A percentile compares a stretch with the other conserved stretches of the same genome.
Conservation (phyloP, 2,329 filamentous ascomycete genomes). For the Macrophomina tecta region DNA sequence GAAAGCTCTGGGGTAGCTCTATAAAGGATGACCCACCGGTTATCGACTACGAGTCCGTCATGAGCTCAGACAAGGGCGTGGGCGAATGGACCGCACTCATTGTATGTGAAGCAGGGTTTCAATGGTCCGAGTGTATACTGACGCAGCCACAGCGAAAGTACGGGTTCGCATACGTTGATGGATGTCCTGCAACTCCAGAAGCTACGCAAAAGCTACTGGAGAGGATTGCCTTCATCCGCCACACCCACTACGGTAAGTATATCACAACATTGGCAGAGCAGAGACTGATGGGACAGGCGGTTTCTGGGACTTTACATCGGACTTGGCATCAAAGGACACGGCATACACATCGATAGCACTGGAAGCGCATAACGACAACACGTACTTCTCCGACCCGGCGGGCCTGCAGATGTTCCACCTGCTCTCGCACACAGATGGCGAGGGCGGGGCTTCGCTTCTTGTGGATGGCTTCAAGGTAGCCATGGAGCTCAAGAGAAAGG, state of each 20-base stretch:
- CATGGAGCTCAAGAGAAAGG: slow-evolving; percentile 59
- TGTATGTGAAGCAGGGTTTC: slow-evolving; percentile 48
- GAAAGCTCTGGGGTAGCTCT: slow-evolving; percentile 45
- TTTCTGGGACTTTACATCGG: slow-evolving; percentile 87
- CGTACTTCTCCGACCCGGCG: slow-evolving; percentile 92
- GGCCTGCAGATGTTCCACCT: slow-evolving; percentile 93
- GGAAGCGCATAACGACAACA: slow-evolving; percentile 88
- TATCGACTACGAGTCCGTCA: slow-evolving; percentile 66
- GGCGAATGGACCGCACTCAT: slow-evolving; percentile 69
- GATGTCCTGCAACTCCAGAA: slow-evolving; percentile 71
- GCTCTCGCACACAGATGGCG: slow-evolving; percentile 74
- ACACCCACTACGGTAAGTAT: slow-evolving; percentile 83
- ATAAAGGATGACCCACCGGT: slow-evolving; percentile 59
- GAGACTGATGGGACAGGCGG: slow-evolving; percentile 52
- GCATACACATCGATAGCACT: slow-evolving; percentile 88
- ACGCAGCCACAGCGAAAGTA: slow-evolving; percentile 60
- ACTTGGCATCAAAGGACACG: slow-evolving; percentile 85
- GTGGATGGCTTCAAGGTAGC: slow-evolving; percentile 86
- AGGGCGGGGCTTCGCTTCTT: slow-evolving; percentile 78
- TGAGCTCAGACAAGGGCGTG: slow-evolving; percentile 61
- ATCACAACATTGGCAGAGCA: slow-evolving; percentile 33
- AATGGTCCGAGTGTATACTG: slow-evolving; percentile 21
- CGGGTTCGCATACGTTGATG: slow-evolving; percentile 80
- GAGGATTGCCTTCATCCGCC: slow-evolving; percentile 82
- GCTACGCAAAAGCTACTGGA: slow-evolving; percentile 77